Percentiles rank a stretch among this genome's conserved stretches.
These are phyloP conservation scores for Aspergillus aculeatinus DNA, from an alignment of 2,329 filamentous ascomycete genomes.

Conservation along the genomic window DNA sequence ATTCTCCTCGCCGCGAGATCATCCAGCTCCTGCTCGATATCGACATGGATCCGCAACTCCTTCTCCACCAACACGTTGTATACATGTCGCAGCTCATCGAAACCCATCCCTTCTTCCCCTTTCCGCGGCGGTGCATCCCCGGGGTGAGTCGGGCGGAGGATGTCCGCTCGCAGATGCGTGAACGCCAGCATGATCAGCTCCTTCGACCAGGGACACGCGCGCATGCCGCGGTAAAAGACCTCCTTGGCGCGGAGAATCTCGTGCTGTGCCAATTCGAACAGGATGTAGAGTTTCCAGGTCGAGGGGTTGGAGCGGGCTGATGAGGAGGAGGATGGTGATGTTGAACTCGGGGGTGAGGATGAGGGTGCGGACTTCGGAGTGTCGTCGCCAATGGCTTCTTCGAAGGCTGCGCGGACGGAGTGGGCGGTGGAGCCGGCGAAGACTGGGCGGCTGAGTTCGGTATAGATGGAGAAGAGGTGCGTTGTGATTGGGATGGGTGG, in stretches of 20 bases:
- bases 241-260: slow-evolving; percentile 47
- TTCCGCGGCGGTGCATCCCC: not conserved
- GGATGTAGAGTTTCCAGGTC: slow-evolving; percentile 54
- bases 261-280: slow-evolving; percentile 48
- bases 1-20: slow-evolving; percentile 28
- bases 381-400: slow-evolving; percentile 48
- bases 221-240: slow-evolving; percentile 57
- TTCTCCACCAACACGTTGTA: slow-evolving; percentile 61
- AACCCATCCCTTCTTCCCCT: slow-evolving; percentile 34
- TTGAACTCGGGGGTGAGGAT: slow-evolving; percentile 32
- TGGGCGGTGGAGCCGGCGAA: slow-evolving; percentile 50
- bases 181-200: slow-evolving; percentile 60
- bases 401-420: slow-evolving; percentile 56
- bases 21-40: slow-evolving; percentile 49
- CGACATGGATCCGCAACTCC: slow-evolving; percentile 59
- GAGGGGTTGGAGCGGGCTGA: slow-evolving; percentile 41
- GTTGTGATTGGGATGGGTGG: slow-evolving; percentile 41
- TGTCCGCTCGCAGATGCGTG: slow-evolving; percentile 37
- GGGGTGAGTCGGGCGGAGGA: slow-evolving; percentile 5
- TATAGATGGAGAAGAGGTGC: slow-evolving; percentile 56
- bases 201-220: slow-evolving; percentile 64
- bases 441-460: slow-evolving; percentile 51
- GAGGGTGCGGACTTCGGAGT: not conserved
- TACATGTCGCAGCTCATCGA: slow-evolving; percentile 52
- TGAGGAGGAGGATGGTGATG: slow-evolving; percentile 7